Evolutionary conservation across 305 asterid genomes (phyloP), one percentile per base, ranked within the genome.

Genomic region (Coffea humblotiana): DNA sequence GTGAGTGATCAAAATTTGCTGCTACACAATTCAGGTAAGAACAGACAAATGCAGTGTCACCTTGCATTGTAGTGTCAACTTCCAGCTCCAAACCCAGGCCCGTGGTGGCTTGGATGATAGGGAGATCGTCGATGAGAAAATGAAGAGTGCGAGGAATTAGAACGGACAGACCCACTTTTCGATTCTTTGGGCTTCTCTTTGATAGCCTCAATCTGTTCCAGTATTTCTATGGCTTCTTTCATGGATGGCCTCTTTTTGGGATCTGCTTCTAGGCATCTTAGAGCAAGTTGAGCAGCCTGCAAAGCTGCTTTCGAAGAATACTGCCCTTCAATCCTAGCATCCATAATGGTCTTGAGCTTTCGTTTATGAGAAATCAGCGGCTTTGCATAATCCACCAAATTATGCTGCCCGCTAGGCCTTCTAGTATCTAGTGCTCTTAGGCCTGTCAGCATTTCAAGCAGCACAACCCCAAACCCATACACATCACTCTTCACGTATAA

Each of bases 171-270:
- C 18, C 68, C 78, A 14, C 25, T 71, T 68, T 23, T 77, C 13
- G 83, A 81, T 72, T 73, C 84, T 75, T 82, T 84, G 47, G 84
- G 77, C 35, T 77, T 84, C 49, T 48, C 78, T 71, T 82, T 83
- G 15, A 77, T 37, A 27, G 82, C 74, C 14, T 79, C 80, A 16
- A 88, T 83, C 78, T 86, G 87, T 80, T 86, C 88, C 84, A 88
- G 82, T 49, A 77, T 43, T 45, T 83, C 84, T 23, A 63, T 83
- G 9, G 83, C 91, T 82, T 85, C 90, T 75, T 68, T 78, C 90
- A 88, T 88, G 48, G 90, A 81, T 27, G 91, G 91, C 27, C 91
- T 84, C 79, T 86, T 88, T 77, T 75, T 83, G 0, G 88, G 90
- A 48, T 86, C 89, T 3, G 32, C n/a, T 75, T 86, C 90, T 4